Conservation (phyloP, 2,329 filamentous ascomycete species). For the Colletotrichum sublineola region DNA sequence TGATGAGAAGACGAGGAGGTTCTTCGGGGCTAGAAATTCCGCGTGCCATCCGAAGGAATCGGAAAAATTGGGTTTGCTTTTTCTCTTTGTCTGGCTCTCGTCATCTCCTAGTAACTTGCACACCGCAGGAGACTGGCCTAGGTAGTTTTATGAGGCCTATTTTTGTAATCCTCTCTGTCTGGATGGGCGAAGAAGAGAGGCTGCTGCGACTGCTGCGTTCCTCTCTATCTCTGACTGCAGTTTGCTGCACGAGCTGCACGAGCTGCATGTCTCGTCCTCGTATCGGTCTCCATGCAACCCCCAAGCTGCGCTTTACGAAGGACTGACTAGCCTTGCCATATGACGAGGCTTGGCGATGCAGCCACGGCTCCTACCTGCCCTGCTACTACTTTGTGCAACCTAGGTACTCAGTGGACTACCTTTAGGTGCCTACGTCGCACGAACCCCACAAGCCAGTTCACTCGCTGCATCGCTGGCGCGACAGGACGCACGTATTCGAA, state of each 20-base stretch:
- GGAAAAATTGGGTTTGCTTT: background rate
- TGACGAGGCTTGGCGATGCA: constrained; percentile 34
- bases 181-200: constrained; percentile 8
- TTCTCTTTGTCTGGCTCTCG: background rate
- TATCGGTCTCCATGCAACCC: constrained; percentile 37
- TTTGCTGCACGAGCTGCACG: constrained; percentile 26
- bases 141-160: background rate
- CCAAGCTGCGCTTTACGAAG: constrained; percentile 31
- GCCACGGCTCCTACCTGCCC: constrained; percentile 18
- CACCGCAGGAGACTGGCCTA: background rate
- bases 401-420: too few relatives aligned
- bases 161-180: background rate
- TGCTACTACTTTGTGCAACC: background rate
- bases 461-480: constrained; percentile 6
- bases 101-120: background rate
- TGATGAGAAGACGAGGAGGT: constrained; percentile 1
- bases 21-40: background rate
- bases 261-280: constrained; percentile 36
- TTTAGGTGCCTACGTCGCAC: constrained; percentile 4
- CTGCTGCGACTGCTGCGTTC: background rate
- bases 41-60: constrained; percentile 11
- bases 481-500: constrained; percentile 6
- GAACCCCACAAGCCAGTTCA: constrained; percentile 3
- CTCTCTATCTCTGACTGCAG: constrained; percentile 6
- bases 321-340: constrained; percentile 23